Evolutionary conservation across 164 flowering plant genomes (phyloP), one percentile per base, ranked within the genome.

Genomic region (Kingdonia uniflora): DNA sequence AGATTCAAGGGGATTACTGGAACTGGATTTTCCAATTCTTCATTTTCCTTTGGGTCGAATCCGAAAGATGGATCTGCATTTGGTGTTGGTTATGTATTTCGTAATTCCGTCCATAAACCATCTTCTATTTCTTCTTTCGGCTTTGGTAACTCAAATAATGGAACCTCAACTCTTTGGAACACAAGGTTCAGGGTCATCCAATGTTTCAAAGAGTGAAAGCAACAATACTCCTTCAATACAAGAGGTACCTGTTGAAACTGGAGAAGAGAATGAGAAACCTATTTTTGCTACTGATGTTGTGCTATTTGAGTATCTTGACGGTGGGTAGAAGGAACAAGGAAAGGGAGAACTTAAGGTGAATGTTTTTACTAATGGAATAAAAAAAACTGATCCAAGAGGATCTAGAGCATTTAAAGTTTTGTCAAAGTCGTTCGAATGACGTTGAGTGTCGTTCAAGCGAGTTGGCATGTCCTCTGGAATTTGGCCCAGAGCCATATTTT

Each of bases 311-410:
- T 92, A 64, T 65, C 43, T 74, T 22, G 81, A 80, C n/a, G n/a
- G n/a, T n/a, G n/a, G n/a, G n/a, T n/a, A n/a, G n/a, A n/a, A n/a
- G n/a, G n/a, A n/a, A n/a, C 78, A 96, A 14, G 98, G 98, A 11
- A 92, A 86, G 65, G 98, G 98, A 48, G 98, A 92, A 65, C 50
- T 92, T 21, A 92, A 82, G 63, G 77, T 92, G 50, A 92, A 92
- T 59, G 68, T 85, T 11, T 65, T 86, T 14, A 71, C 79, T 16
- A 41, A 57, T 5, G 88, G 67, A 46, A 40, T 62, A 0, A 86
- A 67, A 55, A 86, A 56, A 57, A 87, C 84, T 11, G 71, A 95
- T 59, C 76, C 86, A n/a, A n/a, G n/a, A n/a, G n/a, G n/a, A n/a
- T n/a, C n/a, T n/a, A n/a, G n/a, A n/a, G n/a, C n/a, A n/a, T n/a